Conservation (phyloP, 495 filamentous ascomycete genomes). For the Aspergillus cristatus region DNA sequence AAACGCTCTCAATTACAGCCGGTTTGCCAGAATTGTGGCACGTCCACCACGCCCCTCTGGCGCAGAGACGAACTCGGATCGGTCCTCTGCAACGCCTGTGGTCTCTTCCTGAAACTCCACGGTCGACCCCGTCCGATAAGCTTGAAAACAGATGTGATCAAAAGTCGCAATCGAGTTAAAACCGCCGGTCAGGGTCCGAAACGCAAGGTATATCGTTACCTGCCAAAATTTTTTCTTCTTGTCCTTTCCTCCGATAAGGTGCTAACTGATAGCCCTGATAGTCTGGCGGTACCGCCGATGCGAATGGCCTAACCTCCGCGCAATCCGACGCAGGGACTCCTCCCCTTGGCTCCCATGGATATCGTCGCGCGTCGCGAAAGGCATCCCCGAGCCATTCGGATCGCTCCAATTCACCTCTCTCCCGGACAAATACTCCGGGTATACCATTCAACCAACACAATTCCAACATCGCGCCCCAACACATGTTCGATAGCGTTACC, state of each 20-base stretch:
- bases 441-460: slow-evolving; percentile 54
- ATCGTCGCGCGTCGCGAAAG: slow-evolving; percentile 63
- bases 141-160: slow-evolving; percentile 98
- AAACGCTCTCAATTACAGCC: slow-evolving; percentile 65
- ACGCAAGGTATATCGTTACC: slow-evolving; percentile 69
- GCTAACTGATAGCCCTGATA: slow-evolving; percentile 20
- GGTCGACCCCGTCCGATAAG: slow-evolving; percentile 86
- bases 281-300: slow-evolving; percentile 44
- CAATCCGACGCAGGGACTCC: slow-evolving; percentile 50
- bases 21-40: slow-evolving; percentile 93
- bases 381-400: slow-evolving; percentile 64
- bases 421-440: slow-evolving; percentile 75
- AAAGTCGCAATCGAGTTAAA: slow-evolving; percentile 97
- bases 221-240: slow-evolving; percentile 21
- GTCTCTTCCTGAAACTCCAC: slow-evolving; percentile 94
- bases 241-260: slow-evolving; percentile 16
- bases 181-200: slow-evolving; percentile 75
- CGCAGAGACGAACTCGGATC: slow-evolving; percentile 90
- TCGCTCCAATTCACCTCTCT: slow-evolving; percentile 76
- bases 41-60: slow-evolving; percentile 94
- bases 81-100: slow-evolving; percentile 99
- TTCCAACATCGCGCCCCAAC: slow-evolving; percentile 66
- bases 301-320: slow-evolving; percentile 46
- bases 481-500: slow-evolving; percentile 67
- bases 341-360: slow-evolving; percentile 39